Base-by-base conservation (phyloP, 2,329 filamentous ascomycete species). In the Bisporella sp. region DNA sequence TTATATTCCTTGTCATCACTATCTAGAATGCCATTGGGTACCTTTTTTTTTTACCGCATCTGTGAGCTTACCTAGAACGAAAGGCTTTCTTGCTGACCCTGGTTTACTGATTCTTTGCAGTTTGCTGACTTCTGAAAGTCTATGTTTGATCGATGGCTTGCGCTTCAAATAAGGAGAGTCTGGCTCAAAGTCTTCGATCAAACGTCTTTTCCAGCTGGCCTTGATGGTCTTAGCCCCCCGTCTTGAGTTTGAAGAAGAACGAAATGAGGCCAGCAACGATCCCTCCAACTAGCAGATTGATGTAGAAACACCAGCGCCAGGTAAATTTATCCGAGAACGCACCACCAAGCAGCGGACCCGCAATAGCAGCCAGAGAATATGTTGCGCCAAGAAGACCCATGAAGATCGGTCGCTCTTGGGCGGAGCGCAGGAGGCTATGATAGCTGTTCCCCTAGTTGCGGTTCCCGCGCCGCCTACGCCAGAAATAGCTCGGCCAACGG, bases 241-340 rank as follows among this genome's bases (percentile, higher is more conserved):
- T 69, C 13, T 46, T 13, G 9, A 42, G 21, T 5, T 35, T 48
- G 54, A 71, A 66, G 48, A 67, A 63, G 44, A 71, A 49, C 12
- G 67, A 45, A 31, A 70, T 63, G 30, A 69, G 61, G 7, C 62
- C 50, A 4, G 68, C 49, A 1, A 65, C 65, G 9, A 68, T 49
- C 4, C 60, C 67, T 9, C 70, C 69, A 28, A 73, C 12, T 11
- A 64, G 68, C 1, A 73, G 59, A 47, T 66, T 70, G 60, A 69
- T 69, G 56, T 59, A 50, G 52, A 21, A 59, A 56, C 69, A 59
- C 54, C 69, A 69, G 2, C 63, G 55, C 31, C 70, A 57, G 1
- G 66, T 61, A 0, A 70, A 68, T 0, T 66, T 61, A 32, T 66
- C 51, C 4, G 60, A 62, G 40, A 67, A 65, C 5, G 57, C 58